These are phyloP conservation scores for Williopsis jadinii DNA, from an alignment of 1,139 yeast genomes.

Conservation along the genomic window DNA sequence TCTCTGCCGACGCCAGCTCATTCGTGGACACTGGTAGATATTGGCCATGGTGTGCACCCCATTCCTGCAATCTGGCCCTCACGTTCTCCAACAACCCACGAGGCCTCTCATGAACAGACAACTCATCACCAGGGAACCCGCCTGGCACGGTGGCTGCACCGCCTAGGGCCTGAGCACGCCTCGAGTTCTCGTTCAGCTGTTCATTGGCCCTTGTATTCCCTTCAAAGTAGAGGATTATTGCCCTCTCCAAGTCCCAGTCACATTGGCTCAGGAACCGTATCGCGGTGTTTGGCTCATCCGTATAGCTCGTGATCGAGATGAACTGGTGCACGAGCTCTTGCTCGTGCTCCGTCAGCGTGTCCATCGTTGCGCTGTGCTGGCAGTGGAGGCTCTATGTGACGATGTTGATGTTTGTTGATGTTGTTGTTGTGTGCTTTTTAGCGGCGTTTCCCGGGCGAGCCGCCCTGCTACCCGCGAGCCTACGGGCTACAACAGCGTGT, in stretches of 20 bases:
- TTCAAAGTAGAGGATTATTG: constrained; percentile 20
- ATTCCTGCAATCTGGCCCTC: constrained; percentile 1
- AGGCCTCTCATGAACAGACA: background rate
- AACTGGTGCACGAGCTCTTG: constrained; percentile 22
- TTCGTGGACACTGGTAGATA: constrained; percentile 11
- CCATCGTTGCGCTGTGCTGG: constrained; percentile 10
- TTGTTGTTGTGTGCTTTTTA: no score
- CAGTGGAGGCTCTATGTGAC: no score
- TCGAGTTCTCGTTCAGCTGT: constrained; percentile 5
- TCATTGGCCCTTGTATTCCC: constrained; percentile 17
- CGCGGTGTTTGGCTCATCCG: constrained; percentile 20
- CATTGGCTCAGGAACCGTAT: constrained; percentile 18
- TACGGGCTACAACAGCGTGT: no score
- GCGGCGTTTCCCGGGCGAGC: no score
- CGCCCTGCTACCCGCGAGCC: no score
- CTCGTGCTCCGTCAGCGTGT: constrained; percentile 21
- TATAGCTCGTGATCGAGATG: constrained; percentile 23
- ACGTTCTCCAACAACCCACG: background rate
- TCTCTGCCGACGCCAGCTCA: constrained; percentile 3
- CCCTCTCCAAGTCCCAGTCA: constrained; percentile 26
- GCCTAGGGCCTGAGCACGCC: constrained; percentile 7
- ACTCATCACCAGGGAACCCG: constrained; percentile 14
- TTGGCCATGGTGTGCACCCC: constrained; percentile 3
- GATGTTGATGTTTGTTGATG: no score
- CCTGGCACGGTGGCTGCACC: constrained; percentile 11